Conservation (phyloP, 805 yeast species). For the Candida gorgasii region DNA sequence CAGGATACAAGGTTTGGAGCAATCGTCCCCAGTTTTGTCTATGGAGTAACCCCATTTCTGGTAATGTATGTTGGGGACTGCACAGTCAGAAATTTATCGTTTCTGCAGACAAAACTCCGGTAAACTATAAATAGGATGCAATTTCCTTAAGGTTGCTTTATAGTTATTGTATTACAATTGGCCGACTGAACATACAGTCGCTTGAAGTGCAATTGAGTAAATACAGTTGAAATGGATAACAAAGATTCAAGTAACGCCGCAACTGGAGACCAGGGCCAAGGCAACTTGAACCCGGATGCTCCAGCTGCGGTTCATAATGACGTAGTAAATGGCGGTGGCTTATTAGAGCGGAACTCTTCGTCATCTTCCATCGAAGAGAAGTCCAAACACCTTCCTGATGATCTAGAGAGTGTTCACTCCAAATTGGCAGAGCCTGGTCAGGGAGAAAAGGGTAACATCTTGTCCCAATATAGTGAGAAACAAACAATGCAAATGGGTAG, state of each 20-base stretch:
- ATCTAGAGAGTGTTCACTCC: conserved; percentile 20
- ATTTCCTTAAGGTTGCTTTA: too few species aligned
- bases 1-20: not conserved
- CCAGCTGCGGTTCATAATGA: not conserved
- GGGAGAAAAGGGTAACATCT: conserved; percentile 43
- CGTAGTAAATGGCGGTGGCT: not conserved
- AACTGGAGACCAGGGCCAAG: not conserved
- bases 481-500: conserved; percentile 72
- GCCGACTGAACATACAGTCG: too few species aligned
- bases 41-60: too few species aligned
- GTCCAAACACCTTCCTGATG: conserved; percentile 14
- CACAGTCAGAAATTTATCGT: too few species aligned
- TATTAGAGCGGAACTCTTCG: conserved; percentile 8
- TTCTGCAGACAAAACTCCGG: conserved; percentile 1
- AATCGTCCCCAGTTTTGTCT: not conserved
- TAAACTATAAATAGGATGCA: conserved; percentile 2
- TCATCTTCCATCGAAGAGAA: conserved; percentile 15
- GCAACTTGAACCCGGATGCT: conserved; percentile 2
- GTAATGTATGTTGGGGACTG: too few species aligned
- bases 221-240: too few species aligned
- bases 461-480: conserved; percentile 59
- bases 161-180: too few species aligned
- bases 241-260: not conserved
- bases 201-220: too few species aligned
- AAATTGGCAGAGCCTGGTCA: conserved; percentile 21